Evolutionary conservation across 1,139 yeast species (phyloP).

Genomic region (Scheffersomyces lignicola): DNA sequence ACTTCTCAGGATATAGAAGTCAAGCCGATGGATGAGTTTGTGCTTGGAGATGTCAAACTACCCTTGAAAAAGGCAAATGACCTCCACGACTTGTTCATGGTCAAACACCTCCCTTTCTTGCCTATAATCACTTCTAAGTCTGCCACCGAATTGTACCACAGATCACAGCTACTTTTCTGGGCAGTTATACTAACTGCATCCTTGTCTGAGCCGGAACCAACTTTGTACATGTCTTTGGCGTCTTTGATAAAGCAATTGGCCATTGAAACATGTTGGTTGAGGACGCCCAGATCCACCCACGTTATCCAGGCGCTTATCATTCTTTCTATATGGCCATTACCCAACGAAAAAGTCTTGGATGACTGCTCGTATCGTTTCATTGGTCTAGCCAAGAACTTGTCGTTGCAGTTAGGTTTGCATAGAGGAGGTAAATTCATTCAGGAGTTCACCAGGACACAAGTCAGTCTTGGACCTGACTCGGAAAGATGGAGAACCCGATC

Average conservation of each 20-base stretch:
- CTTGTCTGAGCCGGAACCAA: conserved; percentile 83
- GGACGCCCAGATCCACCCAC: conserved; percentile 92
- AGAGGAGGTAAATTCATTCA: conserved; percentile 85
- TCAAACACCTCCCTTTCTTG: conserved; percentile 68
- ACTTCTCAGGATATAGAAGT: not conserved
- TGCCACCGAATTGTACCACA: conserved; percentile 78
- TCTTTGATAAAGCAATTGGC: conserved; percentile 83
- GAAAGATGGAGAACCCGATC: conserved; percentile 94
- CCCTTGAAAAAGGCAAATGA: conserved; percentile 67
- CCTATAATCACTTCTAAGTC: conserved; percentile 74
- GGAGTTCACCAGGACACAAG: conserved; percentile 89
- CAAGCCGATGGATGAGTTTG: conserved; percentile 48
- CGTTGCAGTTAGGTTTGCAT: conserved; percentile 89
- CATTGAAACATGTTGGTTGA: conserved; percentile 89
- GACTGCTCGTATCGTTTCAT: conserved; percentile 89
- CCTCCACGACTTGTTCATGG: conserved; percentile 67
- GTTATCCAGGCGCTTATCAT: conserved; percentile 86
- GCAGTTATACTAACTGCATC: conserved; percentile 86
- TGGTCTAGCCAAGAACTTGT: conserved; percentile 81
- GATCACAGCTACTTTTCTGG: conserved; percentile 88
- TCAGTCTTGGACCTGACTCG: conserved; percentile 79
- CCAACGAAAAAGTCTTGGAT: conserved; percentile 89
- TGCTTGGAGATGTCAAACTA: conserved; percentile 71
- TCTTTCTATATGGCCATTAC: conserved; percentile 88
- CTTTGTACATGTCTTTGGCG: conserved; percentile 72